phyloP scores from a whole-genome alignment of 139 green algal genomes.

The Gonium pectorale region DNA sequence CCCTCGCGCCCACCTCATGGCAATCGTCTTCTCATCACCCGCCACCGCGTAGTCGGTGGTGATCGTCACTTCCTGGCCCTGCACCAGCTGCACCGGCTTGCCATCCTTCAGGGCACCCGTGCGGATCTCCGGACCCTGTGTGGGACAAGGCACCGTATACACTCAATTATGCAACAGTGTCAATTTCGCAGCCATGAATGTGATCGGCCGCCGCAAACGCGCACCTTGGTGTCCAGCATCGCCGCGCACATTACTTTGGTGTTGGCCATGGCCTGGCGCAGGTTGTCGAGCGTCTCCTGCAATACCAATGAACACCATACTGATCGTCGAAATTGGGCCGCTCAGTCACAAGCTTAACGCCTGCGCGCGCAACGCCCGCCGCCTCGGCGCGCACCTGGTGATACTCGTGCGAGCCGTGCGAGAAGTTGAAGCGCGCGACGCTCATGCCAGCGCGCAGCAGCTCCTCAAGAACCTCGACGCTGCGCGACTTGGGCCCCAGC shows the following conservation, averaged over 20 bases:
- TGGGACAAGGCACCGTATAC: no score
- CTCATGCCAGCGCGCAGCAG: constrained; percentile 93
- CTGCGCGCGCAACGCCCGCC: constrained; percentile 14
- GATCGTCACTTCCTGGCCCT: constrained; percentile 88
- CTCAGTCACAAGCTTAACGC: not conserved
- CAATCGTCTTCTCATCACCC: constrained; percentile 86
- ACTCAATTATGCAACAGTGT: no score
- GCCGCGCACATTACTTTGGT: constrained; percentile 97
- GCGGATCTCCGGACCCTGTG: constrained; percentile 95
- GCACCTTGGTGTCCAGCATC: constrained; percentile 98
- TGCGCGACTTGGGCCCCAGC: constrained; percentile 86
- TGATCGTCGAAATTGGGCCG: not conserved
- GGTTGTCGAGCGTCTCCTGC: constrained; percentile 94
- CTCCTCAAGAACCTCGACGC: constrained; percentile 87
- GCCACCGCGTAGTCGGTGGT: constrained; percentile 94
- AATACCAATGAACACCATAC: not conserved
- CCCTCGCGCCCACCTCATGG: constrained; percentile 92
- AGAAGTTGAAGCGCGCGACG: constrained; percentile 98
- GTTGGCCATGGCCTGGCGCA: constrained; percentile 87
- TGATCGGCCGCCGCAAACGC: no score
- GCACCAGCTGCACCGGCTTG: constrained; percentile 83
- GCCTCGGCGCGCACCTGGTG: constrained; percentile 79
- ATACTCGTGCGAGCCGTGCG: constrained; percentile 95
- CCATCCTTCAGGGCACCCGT: constrained; percentile 94
- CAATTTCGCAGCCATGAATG: not conserved